A percentile compares a stretch with the other conserved stretches of the same genome.
Conservation (phyloP, 371 early-diverging fungal species). For the Syncephalis fuscata region DNA sequence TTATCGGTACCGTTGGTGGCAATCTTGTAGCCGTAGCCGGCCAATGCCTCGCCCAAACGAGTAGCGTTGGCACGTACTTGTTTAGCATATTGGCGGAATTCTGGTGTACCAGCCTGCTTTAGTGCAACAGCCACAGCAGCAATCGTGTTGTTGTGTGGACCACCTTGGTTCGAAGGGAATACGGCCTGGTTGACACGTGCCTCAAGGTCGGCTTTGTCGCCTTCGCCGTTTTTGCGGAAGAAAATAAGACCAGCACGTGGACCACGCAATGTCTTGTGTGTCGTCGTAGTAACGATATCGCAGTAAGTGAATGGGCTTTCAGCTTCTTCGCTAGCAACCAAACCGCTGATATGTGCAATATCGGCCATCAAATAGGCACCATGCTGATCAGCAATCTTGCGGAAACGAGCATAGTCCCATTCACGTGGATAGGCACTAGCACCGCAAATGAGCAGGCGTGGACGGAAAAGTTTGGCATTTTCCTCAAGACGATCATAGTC, state of each 20-base stretch:
- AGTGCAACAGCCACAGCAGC: conserved; percentile 96
- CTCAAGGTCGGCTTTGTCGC: conserved; percentile 76
- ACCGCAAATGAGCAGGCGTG: conserved; percentile 96
- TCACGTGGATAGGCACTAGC: conserved; percentile 96
- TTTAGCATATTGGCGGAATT: conserved; percentile 85
- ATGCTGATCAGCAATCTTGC: conserved; percentile 81
- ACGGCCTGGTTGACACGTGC: conserved; percentile 92
- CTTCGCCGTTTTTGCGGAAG: conserved; percentile 67
- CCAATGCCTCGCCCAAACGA: conserved; percentile 58
- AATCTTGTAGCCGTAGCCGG: conserved; percentile 67
- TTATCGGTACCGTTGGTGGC: conserved; percentile 91
- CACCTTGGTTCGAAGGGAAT: conserved; percentile 98
- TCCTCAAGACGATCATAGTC: conserved; percentile 91
- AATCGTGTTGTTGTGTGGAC: conserved; percentile 99
- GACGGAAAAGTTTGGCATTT: conserved; percentile 84
- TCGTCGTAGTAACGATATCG: conserved; percentile 99
- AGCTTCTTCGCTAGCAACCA: conserved; percentile 80
- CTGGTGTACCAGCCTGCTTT: conserved; percentile 83
- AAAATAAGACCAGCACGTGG: conserved; percentile 99
- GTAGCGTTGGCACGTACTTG: conserved; percentile 87
- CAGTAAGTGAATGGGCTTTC: conserved; percentile 90
- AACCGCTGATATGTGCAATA: conserved; percentile 96
- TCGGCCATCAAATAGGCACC: conserved; percentile 94
- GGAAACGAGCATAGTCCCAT: conserved; percentile 93
- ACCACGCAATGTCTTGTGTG: conserved; percentile 99